These are phyloP conservation scores for Candida boidinii DNA, from an alignment of 805 yeast species.

Conservation along the genomic window DNA sequence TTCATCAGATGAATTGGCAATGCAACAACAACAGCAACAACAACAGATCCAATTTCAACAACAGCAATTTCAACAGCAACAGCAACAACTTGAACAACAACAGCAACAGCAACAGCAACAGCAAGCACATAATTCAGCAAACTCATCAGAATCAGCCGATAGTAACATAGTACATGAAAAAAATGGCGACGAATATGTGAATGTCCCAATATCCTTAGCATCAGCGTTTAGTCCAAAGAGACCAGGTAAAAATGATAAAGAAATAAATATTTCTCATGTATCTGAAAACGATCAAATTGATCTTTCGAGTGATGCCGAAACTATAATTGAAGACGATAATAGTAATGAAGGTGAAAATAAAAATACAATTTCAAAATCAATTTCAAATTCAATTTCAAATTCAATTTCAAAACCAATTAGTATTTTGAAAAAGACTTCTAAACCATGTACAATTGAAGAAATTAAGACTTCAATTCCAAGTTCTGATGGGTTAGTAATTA, in stretches of 20 bases:
- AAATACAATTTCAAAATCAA: no score
- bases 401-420: no score
- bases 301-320: conserved; percentile 15
- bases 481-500: no score
- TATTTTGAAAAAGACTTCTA: no score
- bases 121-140: not conserved
- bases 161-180: conserved; percentile 3
- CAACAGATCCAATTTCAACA: not conserved
- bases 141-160: not conserved
- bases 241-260: not conserved
- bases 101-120: conserved; percentile 1
- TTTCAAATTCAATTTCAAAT: no score
- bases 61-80: not conserved
- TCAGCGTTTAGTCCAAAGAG: conserved; percentile 11
- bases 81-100: not conserved
- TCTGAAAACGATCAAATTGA: conserved; percentile 2
- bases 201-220: conserved; percentile 17
- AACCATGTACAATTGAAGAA: no score
- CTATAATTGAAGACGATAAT: conserved; percentile 13
- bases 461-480: no score
- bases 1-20: conserved; percentile 3
- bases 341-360: no score
- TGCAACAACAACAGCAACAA: not conserved
- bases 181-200: conserved; percentile 11
- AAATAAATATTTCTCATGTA: not conserved